A percentile compares a stretch with the other conserved stretches of the same genome.
Evolutionary conservation across 2,329 filamentous ascomycete species (phyloP).

Genomic region (Chrysoporthe deuterocubensis): DNA sequence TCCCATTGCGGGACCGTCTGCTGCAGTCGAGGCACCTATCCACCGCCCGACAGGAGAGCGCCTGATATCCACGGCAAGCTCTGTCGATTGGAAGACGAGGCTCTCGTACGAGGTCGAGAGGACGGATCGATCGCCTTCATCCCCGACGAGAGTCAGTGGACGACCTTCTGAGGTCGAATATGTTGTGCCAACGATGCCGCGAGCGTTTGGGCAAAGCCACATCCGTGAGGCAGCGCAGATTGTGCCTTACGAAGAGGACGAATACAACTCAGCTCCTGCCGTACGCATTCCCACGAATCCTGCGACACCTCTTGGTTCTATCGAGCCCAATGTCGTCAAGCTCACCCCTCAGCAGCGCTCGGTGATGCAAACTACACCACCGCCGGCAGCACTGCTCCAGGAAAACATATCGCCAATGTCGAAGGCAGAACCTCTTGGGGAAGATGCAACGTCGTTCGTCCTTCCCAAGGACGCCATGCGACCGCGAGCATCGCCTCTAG

Average conservation of each 20-base stretch:
- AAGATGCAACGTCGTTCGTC: background rate
- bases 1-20: background rate
- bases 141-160: slow-evolving; percentile 32
- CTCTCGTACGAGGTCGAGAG: slow-evolving; percentile 44
- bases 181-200: slow-evolving; percentile 33
- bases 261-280: slow-evolving; percentile 22
- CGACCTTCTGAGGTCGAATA: slow-evolving; percentile 35
- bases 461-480: background rate
- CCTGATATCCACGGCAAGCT: slow-evolving; percentile 49
- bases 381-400: slow-evolving; percentile 18
- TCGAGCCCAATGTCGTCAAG: slow-evolving; percentile 34
- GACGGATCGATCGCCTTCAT: slow-evolving; percentile 34
- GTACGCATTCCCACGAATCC: slow-evolving; percentile 31
- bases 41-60: slow-evolving; percentile 40
- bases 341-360: slow-evolving; percentile 30
- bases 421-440: background rate
- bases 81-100: slow-evolving; percentile 49
- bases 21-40: slow-evolving; percentile 31
- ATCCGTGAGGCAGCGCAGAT: slow-evolving; percentile 45
- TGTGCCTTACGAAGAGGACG: slow-evolving; percentile 37
- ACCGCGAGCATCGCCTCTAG: slow-evolving; percentile 6
- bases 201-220: slow-evolving; percentile 36
- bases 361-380: slow-evolving; percentile 29
- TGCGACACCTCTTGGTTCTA: slow-evolving; percentile 29
- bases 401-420: slow-evolving; percentile 22